A percentile compares a stretch with the other conserved stretches of the same genome.
phyloP scores from a whole-genome alignment of 225 moss, liverwort and hornwort genomes.

The Thuidium tamariscinum region DNA sequence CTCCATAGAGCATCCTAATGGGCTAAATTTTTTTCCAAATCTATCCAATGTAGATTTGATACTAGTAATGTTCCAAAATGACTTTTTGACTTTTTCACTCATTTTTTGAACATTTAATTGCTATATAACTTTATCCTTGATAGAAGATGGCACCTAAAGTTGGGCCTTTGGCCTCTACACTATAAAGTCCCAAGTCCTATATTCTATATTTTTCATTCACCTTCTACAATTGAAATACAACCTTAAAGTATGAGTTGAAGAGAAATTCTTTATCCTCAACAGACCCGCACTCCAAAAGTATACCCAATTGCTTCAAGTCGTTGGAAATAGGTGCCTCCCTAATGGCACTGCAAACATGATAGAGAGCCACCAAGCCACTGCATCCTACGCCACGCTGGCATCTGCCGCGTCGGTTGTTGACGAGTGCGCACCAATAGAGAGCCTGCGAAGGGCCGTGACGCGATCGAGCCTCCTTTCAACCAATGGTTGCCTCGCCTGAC shows the following conservation, averaged over 20 bases:
- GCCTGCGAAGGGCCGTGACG: background rate
- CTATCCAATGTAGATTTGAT: background rate
- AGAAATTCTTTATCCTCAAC: too few relatives aligned
- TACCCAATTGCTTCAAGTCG: too few relatives aligned
- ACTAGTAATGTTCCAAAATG: background rate
- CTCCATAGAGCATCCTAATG: rapidly evolving
- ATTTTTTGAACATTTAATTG: background rate
- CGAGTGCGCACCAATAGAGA: background rate
- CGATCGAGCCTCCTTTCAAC: background rate
- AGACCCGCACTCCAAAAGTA: too few relatives aligned
- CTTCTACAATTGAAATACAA: background rate
- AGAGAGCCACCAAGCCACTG: too few relatives aligned
- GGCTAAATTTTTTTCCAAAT: rapidly evolving
- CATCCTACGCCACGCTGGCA: background rate
- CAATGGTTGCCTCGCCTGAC: background rate
- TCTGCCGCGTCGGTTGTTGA: background rate
- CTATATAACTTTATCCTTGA: background rate
- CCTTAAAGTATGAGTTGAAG: too few relatives aligned
- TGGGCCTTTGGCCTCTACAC: background rate
- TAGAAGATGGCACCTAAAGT: rapidly evolving
- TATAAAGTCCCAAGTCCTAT: background rate
- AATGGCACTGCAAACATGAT: too few relatives aligned
- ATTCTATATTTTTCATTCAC: background rate
- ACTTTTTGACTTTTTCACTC: background rate
- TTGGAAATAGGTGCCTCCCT: too few relatives aligned